Conservation (phyloP, 176 grass and related monocot genomes). For the Lolium rigidum region DNA sequence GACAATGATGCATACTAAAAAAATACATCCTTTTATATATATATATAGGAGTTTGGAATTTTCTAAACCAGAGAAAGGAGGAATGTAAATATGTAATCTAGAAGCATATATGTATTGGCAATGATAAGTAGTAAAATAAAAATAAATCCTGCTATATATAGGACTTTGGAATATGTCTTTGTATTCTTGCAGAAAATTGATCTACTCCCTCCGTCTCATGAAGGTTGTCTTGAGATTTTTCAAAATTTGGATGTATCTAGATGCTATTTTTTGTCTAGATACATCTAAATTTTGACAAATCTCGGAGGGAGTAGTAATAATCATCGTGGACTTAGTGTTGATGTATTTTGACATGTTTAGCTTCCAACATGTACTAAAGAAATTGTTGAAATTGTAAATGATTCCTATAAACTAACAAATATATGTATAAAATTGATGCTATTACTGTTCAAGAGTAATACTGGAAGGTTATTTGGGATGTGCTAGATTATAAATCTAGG, state of each 20-base stretch:
- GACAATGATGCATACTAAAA: conserved; percentile 11
- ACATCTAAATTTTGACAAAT: no score
- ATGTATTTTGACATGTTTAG: background rate
- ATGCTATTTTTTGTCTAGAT: no score
- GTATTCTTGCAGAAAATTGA: background rate
- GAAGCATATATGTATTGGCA: background rate
- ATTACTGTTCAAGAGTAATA: background rate
- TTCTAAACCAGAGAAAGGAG: background rate
- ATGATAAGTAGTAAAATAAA: background rate
- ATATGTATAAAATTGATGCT: background rate
- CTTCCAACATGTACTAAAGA: conserved; percentile 4
- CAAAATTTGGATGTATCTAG: no score
- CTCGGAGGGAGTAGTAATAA: no score
- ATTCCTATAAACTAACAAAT: conserved; percentile 19
- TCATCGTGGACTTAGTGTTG: background rate
- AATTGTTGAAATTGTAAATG: background rate
- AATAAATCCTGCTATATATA: background rate
- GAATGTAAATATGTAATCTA: background rate
- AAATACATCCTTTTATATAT: background rate
- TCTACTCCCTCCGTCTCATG: no score
- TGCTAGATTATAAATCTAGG: conserved; percentile 17
- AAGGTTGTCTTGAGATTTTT: no score
- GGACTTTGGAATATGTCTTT: background rate
- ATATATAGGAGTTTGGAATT: background rate
- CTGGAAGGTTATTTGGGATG: background rate